Percentiles rank a stretch among this genome's conserved stretches.
Conservation (phyloP, 495 filamentous ascomycete species). For the Neurospora intermedia region DNA sequence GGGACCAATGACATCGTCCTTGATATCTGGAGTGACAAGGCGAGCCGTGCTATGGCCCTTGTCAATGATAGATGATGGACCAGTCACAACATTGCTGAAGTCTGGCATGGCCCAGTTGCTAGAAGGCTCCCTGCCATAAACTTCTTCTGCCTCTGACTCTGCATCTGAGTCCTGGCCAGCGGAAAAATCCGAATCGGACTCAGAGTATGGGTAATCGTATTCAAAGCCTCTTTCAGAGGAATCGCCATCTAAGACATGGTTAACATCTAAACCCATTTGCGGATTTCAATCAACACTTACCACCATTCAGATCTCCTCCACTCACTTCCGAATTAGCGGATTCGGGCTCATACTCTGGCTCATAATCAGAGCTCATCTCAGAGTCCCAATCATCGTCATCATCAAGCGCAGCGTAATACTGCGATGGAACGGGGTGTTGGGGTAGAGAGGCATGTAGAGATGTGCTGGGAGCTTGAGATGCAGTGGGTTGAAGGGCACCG, state of each 20-base stretch:
- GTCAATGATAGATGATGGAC: background rate
- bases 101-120: background rate
- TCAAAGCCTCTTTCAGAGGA: background rate
- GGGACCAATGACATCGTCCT: background rate
- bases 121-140: background rate
- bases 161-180: background rate
- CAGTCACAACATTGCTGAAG: background rate
- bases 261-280: background rate
- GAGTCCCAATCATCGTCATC: background rate
- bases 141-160: background rate
- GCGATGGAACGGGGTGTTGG: background rate
- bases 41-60: background rate
- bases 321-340: constrained; percentile 15
- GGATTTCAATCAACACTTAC: background rate
- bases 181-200: background rate
- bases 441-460: background rate
- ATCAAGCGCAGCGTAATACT: background rate
- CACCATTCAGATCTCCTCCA: constrained; percentile 1
- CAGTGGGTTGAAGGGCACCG: background rate
- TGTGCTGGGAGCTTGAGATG: background rate
- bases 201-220: background rate
- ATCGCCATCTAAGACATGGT: background rate
- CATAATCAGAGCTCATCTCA: constrained; percentile 2
- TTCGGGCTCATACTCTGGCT: constrained; percentile 7
- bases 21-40: background rate